Evolutionary conservation across 352 stramenopile species (phyloP).

Genomic region (Phytopythium litorale): DNA sequence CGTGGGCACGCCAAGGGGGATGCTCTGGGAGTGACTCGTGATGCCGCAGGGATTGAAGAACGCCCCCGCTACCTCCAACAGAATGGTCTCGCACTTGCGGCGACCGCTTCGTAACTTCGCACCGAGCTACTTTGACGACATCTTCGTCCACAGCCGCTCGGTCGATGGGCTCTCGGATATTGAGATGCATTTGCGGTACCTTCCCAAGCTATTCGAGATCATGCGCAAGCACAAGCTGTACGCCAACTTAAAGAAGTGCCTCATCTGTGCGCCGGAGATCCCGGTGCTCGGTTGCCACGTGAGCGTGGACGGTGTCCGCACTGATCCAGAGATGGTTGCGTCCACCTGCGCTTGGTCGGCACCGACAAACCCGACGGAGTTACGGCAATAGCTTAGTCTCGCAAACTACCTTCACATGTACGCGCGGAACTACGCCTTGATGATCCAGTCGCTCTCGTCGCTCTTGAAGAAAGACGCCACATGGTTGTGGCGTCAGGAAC

Average conservation of each 20-base stretch:
- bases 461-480: slow-evolving; percentile 16
- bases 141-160: slow-evolving; percentile 17
- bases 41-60: slow-evolving; percentile 23
- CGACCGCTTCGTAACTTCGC: slow-evolving; percentile 12
- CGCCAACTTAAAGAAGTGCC: too few species aligned
- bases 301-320: slow-evolving; percentile 8
- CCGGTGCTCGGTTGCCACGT: slow-evolving; percentile 20
- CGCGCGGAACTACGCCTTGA: slow-evolving; percentile 9
- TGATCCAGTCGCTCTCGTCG: slow-evolving; percentile 8
- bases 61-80: slow-evolving; percentile 21
- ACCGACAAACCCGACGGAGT: slow-evolving; percentile 2
- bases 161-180: neutral
- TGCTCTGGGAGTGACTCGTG: slow-evolving; percentile 30
- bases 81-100: slow-evolving; percentile 15
- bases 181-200: slow-evolving; percentile 17
- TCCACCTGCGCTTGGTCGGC: slow-evolving; percentile 10
- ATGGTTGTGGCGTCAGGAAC: slow-evolving; percentile 8
- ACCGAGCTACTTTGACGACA: slow-evolving; percentile 27
- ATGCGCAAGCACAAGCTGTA: slow-evolving; percentile 16
- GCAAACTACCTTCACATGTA: slow-evolving; percentile 25
- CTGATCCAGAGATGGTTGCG: slow-evolving; percentile 15
- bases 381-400: slow-evolving; percentile 14
- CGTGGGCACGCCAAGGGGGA: slow-evolving; percentile 17
- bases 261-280: slow-evolving; percentile 6
- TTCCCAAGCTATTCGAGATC: slow-evolving; percentile 14